Evolutionary conservation across 2,329 filamentous ascomycete genomes (phyloP), one percentile per base, ranked within the genome.

Genomic region (Davidsoniella eucalypti): DNA sequence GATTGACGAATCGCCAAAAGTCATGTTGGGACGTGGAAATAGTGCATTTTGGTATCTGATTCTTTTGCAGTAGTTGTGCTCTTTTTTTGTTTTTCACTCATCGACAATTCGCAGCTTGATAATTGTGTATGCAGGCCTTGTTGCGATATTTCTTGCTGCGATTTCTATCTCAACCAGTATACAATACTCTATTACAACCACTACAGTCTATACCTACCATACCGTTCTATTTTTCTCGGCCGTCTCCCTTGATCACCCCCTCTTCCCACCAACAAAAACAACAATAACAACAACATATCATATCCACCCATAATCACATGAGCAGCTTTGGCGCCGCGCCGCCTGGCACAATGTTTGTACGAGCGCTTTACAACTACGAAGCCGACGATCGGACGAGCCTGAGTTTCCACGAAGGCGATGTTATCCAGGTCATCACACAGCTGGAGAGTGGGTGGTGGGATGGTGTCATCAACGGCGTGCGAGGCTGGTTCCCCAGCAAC

Each of bases 381-480:
- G 87, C 92, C 61, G 90, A 98, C 68, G 92, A 98, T 67, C 81
- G 87, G 59, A 96, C 90, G 44, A 95, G 88, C 68, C 69, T 98
- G 63, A 96, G 88, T 67, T 98, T 98, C 66, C 86, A 87, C 59
- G 84, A 94, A 64, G 92, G 92, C 61, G 92, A 98, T 67, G 80
- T 96, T 57, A 98, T 98, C 60, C 90, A 96, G 68, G 92, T 98
- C 59, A 90, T 98, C 59, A 98, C 92, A 49, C 90, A 95, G 67
- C 74, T 96, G 52, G 92, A 98, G 65, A 96, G 88, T 60, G 92
- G 92, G 51, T 98, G 92, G 92, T 98, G 92, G 92, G 92, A 98
- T 68, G 92, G 92, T 45, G 87, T 98, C 51, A 94, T 98, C 63
- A 92, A 95, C 61, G 87, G 88, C 53, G 84, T 94, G 58, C 82